These are phyloP conservation scores for Nosema granulosis DNA, from an alignment of 371 early-diverging fungal genomes.

Conservation along the genomic window DNA sequence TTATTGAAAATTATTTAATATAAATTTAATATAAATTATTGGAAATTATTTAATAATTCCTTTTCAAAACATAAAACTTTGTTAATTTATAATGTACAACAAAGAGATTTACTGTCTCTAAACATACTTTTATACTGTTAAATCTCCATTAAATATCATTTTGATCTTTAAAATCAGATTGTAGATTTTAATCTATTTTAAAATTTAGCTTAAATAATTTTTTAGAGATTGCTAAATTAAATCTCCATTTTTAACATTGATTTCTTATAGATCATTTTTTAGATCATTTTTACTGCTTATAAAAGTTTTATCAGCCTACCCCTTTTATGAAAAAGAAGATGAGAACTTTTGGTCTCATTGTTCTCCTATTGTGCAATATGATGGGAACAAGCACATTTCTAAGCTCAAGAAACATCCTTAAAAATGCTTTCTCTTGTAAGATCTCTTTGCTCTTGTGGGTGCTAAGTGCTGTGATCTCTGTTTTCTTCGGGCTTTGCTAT, in stretches of 20 bases:
- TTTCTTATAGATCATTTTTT: not conserved
- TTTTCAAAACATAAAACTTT: too few species aligned
- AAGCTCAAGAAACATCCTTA: constrained; percentile 5
- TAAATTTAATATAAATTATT: not conserved
- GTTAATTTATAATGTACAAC: too few species aligned
- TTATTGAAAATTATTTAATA: not conserved
- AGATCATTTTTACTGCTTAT: not conserved
- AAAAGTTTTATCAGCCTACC: not conserved
- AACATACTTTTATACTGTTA: too few species aligned
- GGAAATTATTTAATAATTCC: not conserved
- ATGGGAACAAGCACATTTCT: constrained; percentile 25
- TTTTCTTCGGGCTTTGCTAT: constrained; percentile 44
- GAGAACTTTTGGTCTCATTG: not conserved
- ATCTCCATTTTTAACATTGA: too few species aligned
- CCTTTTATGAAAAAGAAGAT: constrained; percentile 10
- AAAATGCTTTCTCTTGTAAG: not conserved
- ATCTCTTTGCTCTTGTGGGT: constrained; percentile 7
- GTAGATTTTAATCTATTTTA: too few species aligned
- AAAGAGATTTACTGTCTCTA: too few species aligned
- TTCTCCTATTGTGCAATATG: constrained; percentile 30
- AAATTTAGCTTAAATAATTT: too few species aligned
- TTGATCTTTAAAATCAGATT: too few species aligned
- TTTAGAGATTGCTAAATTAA: too few species aligned
- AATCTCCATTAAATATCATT: too few species aligned
- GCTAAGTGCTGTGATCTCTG: constrained; percentile 19